A percentile compares a stretch with the other conserved stretches of the same genome.
These are phyloP conservation scores for Atkinsonella texensis DNA, from an alignment of 2,329 filamentous ascomycete species.

Conservation along the genomic window DNA sequence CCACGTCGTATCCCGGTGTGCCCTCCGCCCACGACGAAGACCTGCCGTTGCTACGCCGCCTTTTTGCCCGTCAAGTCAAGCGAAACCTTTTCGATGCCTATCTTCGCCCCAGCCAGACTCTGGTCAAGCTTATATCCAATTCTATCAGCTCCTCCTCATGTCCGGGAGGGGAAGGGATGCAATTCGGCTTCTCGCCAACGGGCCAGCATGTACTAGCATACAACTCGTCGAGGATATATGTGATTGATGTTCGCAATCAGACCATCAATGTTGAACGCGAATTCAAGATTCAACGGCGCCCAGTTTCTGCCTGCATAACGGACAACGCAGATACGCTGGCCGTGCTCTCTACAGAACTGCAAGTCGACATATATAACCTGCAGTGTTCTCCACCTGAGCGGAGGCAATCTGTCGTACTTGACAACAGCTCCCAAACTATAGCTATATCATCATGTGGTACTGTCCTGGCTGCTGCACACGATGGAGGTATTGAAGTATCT, in stretches of 20 bases:
- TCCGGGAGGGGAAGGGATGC: slow-evolving; percentile 74
- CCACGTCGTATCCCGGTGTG: slow-evolving; percentile 34
- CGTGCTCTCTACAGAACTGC: slow-evolving; percentile 69
- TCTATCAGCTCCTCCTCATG: slow-evolving; percentile 75
- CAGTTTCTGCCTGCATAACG: slow-evolving; percentile 63
- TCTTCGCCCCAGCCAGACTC: slow-evolving; percentile 54
- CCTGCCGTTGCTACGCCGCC: slow-evolving; percentile 47
- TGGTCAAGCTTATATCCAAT: slow-evolving; percentile 71
- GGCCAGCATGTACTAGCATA: slow-evolving; percentile 67
- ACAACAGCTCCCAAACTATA: slow-evolving; percentile 67
- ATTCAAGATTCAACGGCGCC: slow-evolving; percentile 66
- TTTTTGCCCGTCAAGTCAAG: slow-evolving; percentile 60
- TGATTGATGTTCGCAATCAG: slow-evolving; percentile 54
- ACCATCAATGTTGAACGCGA: slow-evolving; percentile 58
- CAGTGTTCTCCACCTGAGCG: slow-evolving; percentile 51
- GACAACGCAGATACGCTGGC: slow-evolving; percentile 68
- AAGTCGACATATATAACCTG: slow-evolving; percentile 77
- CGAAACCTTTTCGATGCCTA: slow-evolving; percentile 69
- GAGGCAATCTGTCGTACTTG: slow-evolving; percentile 63
- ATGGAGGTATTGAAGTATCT: slow-evolving; percentile 80
- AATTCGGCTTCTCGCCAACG: slow-evolving; percentile 66
- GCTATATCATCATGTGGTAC: slow-evolving; percentile 70
- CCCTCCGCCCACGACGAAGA: slow-evolving; percentile 31
- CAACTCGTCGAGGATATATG: slow-evolving; percentile 74
- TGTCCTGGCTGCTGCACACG: slow-evolving; percentile 73